Base-by-base conservation (phyloP, 2,329 filamentous ascomycete genomes). In the Albifimbria verrucaria region DNA sequence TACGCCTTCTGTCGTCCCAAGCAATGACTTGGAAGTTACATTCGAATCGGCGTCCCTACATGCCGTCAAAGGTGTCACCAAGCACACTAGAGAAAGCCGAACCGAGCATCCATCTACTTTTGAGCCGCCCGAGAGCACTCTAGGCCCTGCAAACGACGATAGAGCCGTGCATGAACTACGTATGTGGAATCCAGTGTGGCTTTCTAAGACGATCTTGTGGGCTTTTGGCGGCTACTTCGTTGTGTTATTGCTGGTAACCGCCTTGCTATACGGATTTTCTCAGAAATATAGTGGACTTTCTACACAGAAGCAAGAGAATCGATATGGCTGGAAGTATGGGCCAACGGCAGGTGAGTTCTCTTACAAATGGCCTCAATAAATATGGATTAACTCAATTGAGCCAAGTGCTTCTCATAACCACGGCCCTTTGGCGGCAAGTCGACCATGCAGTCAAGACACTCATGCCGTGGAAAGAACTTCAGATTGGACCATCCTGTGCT, bases 391-490 rank as follows among this genome's bases (percentile, higher is more conserved):
- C 15, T 49, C 52, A 50, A 59, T 44, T 36, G 5, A 3, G 21
- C 24, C 12, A 28, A 51, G 52, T 70, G 15, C 58, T 70, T 32
- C 56, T 65, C 4, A 25, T 67, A 10, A 51, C 66, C 12, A 55
- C 50, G 7, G 59, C 64, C 20, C 23, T 61, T 18, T 70, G 66
- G 66, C 61, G 59, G n/a, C 67, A 68, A 48, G 57, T 70, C 18
- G 66, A 68, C 46, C 59, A 65, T 39, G 21, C 57, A 12, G 61
- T 52, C 51, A 69, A 68, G 51, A 52, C 58, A 24, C 32, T 61
- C 10, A 55, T 58, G 32, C 63, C 68, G 2, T 70, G 67, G 67
- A 55, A 55, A 15, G 59, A 59, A 28, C 53, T 69, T 11, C 52
- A 54, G n/a, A 48, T 49, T 23, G 62, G 59, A 4, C 57, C 60